Evolutionary conservation across 2,329 filamentous ascomycete genomes (phyloP).

Genomic region (Cryphonectria parasitica): DNA sequence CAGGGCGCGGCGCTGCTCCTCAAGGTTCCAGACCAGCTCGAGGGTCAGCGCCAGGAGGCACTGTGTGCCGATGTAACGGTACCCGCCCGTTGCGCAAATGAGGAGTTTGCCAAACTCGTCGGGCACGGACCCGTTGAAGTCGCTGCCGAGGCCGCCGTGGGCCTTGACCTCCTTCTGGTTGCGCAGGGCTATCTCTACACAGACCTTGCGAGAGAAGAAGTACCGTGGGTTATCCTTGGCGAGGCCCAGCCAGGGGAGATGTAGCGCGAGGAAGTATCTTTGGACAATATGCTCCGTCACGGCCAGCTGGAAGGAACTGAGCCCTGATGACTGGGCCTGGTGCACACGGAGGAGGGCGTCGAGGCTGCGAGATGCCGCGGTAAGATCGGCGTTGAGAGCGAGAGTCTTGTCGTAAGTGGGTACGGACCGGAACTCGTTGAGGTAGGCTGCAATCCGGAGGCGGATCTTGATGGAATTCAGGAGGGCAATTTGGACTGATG

Average conservation of each 20-base stretch:
- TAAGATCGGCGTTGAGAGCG: conserved; percentile 50
- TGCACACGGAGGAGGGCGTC: conserved; percentile 37
- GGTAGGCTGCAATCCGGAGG: conserved; percentile 47
- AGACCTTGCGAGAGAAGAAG: conserved; percentile 48
- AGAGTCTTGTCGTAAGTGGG: conserved; percentile 54
- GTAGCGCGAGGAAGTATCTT: conserved; percentile 57
- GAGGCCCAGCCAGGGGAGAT: conserved; percentile 54
- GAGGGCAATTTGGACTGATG: conserved; percentile 54
- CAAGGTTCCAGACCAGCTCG: conserved; percentile 51
- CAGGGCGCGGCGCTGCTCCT: conserved; percentile 44
- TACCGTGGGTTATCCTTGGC: conserved; percentile 52
- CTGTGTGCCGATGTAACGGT: conserved; percentile 47
- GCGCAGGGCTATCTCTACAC: conserved; percentile 46
- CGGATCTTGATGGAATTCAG: conserved; percentile 49
- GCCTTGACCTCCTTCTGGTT: conserved; percentile 33
- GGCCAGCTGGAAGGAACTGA: conserved; percentile 50
- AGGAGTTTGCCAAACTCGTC: conserved; percentile 46
- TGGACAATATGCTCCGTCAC: conserved; percentile 49
- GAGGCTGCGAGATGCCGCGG: conserved; percentile 44
- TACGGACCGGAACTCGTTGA: conserved; percentile 51
- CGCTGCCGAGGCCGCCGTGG: conserved; percentile 45
- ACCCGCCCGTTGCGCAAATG: conserved; percentile 46
- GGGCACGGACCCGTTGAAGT: conserved; percentile 39
- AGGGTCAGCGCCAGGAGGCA: conserved; percentile 48
- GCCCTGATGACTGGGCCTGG: conserved; percentile 38